Evolutionary conservation across 306 rosid genomes (phyloP).

Genomic region (Ormosia emarginata): DNA sequence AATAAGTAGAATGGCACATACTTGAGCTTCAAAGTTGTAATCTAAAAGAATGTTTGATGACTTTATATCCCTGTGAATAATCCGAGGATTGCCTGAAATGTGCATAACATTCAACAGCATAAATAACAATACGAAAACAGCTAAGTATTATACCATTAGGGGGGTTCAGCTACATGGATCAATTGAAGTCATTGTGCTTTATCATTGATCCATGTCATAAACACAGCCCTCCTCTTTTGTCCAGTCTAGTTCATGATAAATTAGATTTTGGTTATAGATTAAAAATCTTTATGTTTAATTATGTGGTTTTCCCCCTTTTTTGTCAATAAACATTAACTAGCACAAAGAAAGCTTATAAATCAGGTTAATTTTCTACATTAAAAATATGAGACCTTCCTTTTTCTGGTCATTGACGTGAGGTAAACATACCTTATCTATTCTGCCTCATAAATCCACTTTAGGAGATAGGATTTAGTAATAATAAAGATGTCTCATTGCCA

Average conservation of each 20-base stretch:
- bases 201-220: neutral
- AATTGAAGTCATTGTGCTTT: neutral
- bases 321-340: neutral
- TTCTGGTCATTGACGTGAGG: neutral
- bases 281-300: neutral
- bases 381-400: neutral
- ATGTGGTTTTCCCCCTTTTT: neutral
- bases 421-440: neutral
- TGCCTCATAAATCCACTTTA: neutral
- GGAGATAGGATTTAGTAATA: neutral
- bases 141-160: neutral
- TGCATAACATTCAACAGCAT: constrained; percentile 12
- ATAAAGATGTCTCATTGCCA: neutral
- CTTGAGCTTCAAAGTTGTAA: constrained; percentile 77
- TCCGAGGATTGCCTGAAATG: constrained; percentile 81
- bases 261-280: neutral
- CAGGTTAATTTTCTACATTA: neutral
- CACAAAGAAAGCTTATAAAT: neutral
- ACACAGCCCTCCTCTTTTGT: neutral
- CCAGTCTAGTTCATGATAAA: neutral
- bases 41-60: constrained; percentile 93
- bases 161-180: neutral
- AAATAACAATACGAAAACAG: neutral
- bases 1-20: constrained; percentile 29
- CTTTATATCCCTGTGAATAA: constrained; percentile 95